Evolutionary conservation across 371 early-diverging fungal genomes (phyloP), one percentile per base, ranked within the genome.

Genomic region (Syncephalastrum monosporum): DNA sequence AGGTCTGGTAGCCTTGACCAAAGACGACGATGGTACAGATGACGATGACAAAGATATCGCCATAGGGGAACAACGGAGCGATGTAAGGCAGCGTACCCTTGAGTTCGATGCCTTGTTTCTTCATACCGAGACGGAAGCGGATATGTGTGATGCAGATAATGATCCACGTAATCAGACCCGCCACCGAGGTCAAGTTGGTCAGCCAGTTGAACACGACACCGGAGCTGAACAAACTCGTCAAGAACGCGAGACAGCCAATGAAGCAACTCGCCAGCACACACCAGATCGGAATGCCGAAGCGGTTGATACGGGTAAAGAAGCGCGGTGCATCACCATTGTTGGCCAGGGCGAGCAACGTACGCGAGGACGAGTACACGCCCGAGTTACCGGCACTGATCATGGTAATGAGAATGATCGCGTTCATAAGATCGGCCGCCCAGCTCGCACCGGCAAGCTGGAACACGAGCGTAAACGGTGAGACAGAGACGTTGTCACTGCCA

Each of bases 151-250:
- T 63, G 5, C 84, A 77, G 59, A 94, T 94, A 47, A 84, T 78
- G 21, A 91, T 59, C 94, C 95, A 96, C 41, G 90, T 85, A 43
- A 91, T 80, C 50, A 94, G 81, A 47, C 92, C 92, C 3, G 95
- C 86, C 13, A 89, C 75, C 1, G 89, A 86, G 4, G 90, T 81
- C 17, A 93, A 58, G 59, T 76, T 79, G 49, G 89, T 70, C 29
- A 93, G 71, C 85, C 90, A 91, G 52, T 68, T 79, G 65, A 90
- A 95, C 3, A 91, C 87, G 14, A 81, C 77, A 29, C 88, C 88
- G 10, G 85, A 82, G 12, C 81, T 76, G 17, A 80, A 77, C 24
- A 84, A 56, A 49, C 70, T 70, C 1, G 79, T 76, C 47, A 82
- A 63, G 63, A 86, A 82, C 27, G 85, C 82, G 42, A 87, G 54